phyloP scores from a whole-genome alignment of 495 filamentous ascomycete species.

The Neurospora sp. region DNA sequence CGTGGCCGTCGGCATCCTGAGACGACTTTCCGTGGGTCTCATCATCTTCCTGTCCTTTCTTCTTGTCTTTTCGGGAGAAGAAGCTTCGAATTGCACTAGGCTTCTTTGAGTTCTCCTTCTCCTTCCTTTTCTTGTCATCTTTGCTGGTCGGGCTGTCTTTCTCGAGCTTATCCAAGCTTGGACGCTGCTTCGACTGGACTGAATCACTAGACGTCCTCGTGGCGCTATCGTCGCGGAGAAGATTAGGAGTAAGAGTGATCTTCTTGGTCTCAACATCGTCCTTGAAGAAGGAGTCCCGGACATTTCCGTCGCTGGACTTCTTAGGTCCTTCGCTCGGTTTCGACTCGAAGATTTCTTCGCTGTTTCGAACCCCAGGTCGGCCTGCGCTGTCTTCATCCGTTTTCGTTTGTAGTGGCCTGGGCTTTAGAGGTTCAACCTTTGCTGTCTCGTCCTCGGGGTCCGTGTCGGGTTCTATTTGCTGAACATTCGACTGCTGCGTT shows the following conservation, averaged over 20 bases:
- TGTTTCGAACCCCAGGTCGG: slow-evolving; percentile 27
- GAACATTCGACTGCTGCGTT: slow-evolving; percentile 18
- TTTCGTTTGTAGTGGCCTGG: slow-evolving; percentile 29
- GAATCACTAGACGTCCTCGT: slow-evolving; percentile 49
- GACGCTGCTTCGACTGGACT: slow-evolving; percentile 47
- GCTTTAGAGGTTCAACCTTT: slow-evolving; percentile 40
- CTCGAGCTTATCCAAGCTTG: slow-evolving; percentile 48
- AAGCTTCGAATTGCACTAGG: slow-evolving; percentile 83
- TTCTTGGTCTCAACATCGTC: slow-evolving; percentile 96
- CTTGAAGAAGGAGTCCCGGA: slow-evolving; percentile 93
- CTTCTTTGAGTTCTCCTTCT: slow-evolving; percentile 88
- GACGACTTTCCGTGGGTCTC: slow-evolving; percentile 58
- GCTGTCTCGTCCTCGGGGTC: slow-evolving; percentile 36
- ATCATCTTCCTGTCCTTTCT: slow-evolving; percentile 60
- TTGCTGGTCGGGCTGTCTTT: slow-evolving; percentile 35
- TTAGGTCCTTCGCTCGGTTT: slow-evolving; percentile 39
- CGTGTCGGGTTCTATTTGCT: slow-evolving; percentile 16
- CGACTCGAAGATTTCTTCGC: slow-evolving; percentile 60
- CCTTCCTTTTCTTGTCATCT: slow-evolving; percentile 50
- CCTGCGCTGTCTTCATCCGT: slow-evolving; percentile 18
- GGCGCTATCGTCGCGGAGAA: slow-evolving; percentile 79
- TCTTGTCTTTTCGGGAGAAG: slow-evolving; percentile 94
- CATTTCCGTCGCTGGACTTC: slow-evolving; percentile 72
- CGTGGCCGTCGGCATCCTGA: slow-evolving; percentile 31
- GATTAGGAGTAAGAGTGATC: slow-evolving; percentile 89